These are phyloP conservation scores for Lasiosphaeria ovina DNA, from an alignment of 495 filamentous ascomycete species.

Conservation along the genomic window DNA sequence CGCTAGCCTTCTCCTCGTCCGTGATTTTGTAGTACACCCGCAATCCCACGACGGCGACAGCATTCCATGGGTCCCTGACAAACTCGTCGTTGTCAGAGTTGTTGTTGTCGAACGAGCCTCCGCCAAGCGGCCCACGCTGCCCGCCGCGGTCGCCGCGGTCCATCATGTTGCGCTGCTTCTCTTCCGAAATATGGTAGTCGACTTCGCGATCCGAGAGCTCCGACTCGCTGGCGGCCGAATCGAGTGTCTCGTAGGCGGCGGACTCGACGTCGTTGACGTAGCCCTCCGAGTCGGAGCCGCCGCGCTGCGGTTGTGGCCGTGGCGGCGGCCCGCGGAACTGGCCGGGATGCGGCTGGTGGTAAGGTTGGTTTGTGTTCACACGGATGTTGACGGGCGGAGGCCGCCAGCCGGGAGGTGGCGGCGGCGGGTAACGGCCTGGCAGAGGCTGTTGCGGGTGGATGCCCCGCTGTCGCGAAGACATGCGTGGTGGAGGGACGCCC, in stretches of 20 bases:
- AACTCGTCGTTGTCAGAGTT: constrained; percentile 37
- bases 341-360: too few species aligned
- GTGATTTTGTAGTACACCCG: constrained; percentile 66
- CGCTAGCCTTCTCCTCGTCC: constrained; percentile 49
- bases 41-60: constrained; percentile 75
- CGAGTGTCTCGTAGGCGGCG: constrained; percentile 25
- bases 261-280: not conserved
- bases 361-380: too few species aligned
- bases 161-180: not conserved
- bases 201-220: constrained; percentile 36
- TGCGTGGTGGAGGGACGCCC: too few species aligned
- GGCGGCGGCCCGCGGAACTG: too few species aligned
- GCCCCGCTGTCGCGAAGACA: too few species aligned
- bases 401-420: too few species aligned
- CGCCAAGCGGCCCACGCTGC: not conserved
- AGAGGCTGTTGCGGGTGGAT: too few species aligned
- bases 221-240: constrained; percentile 35
- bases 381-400: too few species aligned
- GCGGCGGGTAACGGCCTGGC: too few species aligned
- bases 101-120: not conserved
- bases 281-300: not conserved
- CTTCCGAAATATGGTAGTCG: constrained; percentile 27
- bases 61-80: constrained; percentile 75
- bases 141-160: not conserved
- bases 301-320: too few species aligned